Base-by-base conservation (phyloP, 2,329 filamentous ascomycete genomes). In the Stagonosporopsis tanaceti region DNA sequence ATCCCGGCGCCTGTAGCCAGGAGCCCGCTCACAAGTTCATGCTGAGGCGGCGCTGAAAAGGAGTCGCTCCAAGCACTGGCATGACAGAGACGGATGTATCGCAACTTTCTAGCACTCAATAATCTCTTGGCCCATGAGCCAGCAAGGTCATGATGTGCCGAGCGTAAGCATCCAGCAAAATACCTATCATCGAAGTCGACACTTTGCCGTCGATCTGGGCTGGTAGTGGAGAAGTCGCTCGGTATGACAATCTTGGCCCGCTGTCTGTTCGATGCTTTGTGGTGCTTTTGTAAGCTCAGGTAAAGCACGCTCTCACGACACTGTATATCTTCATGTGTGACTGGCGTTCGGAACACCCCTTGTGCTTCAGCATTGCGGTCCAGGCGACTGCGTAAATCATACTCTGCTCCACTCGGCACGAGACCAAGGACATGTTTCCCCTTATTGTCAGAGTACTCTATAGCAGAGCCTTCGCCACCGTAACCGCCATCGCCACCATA, bases 101-200 rank as follows among this genome's bases (percentile, higher is more conserved):
- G 44, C 4, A 75, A 30, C 24, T 50, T 62, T 4, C 68, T 42
- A 1, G 69, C 68, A 40, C 67, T 68, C 15, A 75, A 53, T 2
- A 44, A 35, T 3, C 66, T 56, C 12, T 58, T 44, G 15, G 65
- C 20, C 67, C 69, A 70, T 3, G 59, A 50, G 4, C 71, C 70
- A 7, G 66, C 55, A 4, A 75, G 62, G 4, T 44, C 45, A 6
- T 42, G 39, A 25, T 75, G 64, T 14, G 51, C 62, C 11, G 25
- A 35, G 8, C 57, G 60, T 2, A 74, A 47, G 14, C 53, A 47
- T 5, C 63, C 40, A 0, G 71, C 70, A 27, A 75, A 62, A 35
- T 60, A 60, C 11, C 57, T 60, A 53, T 75, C 71, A 52, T 74
- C 72, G 34, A 73, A 75, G 22, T 70, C 66, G 11, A 64, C 24